Base-by-base conservation (phyloP, 1,284 basidiomycete species). In the Papiliotrema terrestris region DNA sequence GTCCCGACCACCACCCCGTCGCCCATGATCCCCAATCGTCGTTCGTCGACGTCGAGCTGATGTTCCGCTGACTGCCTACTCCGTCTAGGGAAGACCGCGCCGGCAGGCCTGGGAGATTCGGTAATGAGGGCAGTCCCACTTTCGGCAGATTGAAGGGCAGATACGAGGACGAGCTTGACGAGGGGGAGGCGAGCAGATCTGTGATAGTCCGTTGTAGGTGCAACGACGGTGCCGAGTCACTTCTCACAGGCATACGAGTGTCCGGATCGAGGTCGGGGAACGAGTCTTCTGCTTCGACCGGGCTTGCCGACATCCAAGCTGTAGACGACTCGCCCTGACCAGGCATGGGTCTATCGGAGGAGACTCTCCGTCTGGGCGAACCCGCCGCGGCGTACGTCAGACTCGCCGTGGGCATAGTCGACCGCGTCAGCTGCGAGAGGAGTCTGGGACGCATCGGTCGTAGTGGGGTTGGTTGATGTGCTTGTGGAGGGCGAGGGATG, bases 151-250 rank as follows among this genome's bases (percentile, higher is more conserved):
- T 47, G 29, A 47, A 47, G 3, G 45, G 45, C 26, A 47, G n/a
- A 26, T 29, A 22, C 23, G 45, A 36, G 13, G 43, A 45, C 43
- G 45, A 46, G 17, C n/a, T 39, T n/a, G 32, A 38, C 23, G 58
- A 47, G 14, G 61, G 55, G 2, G 60, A 47, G 11, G 56, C 47
- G 3, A 67, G 51, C 4, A 72, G 57, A 20, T 62, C 64, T 4
- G 72, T 72, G 37, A 75, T 75, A 1, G 73, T 75, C 19, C 72
- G 51, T 53, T 75, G 73, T 5, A 75, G 57, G 19, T 71, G 67
- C n/a, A 72, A 53, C 25, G 65, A 64, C 8, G 67, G 67, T 2
- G 62, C 59, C 4, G 56, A 54, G 8, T 45, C 19, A 8, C 59
- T 54, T 41, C 51, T 46, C 19, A 65, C 29, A 0, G 73, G 73